Base-by-base conservation (phyloP, 495 filamentous ascomycete species). In the Cercophora sp. region DNA sequence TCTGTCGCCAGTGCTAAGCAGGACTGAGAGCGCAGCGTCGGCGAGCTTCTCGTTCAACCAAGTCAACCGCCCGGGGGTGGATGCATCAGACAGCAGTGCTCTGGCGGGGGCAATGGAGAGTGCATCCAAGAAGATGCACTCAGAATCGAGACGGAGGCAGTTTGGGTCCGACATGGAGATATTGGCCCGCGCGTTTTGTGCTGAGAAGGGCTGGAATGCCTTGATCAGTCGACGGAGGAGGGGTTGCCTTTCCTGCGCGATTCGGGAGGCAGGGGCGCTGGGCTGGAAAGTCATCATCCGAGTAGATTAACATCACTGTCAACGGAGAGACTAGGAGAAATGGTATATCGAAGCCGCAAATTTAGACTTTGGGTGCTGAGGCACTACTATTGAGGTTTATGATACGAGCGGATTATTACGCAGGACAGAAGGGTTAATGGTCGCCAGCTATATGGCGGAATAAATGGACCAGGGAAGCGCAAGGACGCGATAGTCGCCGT, bases 241-340 rank as follows among this genome's bases (percentile, higher is more conserved):
- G 56, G 82, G 79, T 0, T 89, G 86, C 60, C 55, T 88, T 29
- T 74, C 76, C 8, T 88, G 86, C 59, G 83, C 84, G 56, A 77
- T 90, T 23, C 72, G 86, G 20, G 85, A 90, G 67, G 85, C 85
- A 0, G 78, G 77, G 9, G 86, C 85, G 5, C 57, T 88, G 40
- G 80, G 80, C 5, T 81, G 85, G 68, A 78, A 75, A 39, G 77
- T 88, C 15, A 73, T 90, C 31, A 71, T 90, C 29, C 72, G 84
- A 48, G 74, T 86, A 9, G 75, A 80, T 15, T 81, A 61, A n/a
- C n/a, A n/a, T n/a, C n/a, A n/a, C n/a, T n/a, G n/a, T n/a, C n/a
- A n/a, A n/a, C n/a, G n/a, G n/a, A n/a, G n/a, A n/a, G n/a, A n/a
- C n/a, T n/a, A n/a, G n/a, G n/a, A n/a, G n/a, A n/a, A n/a, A n/a